Evolutionary conservation across 2,329 filamentous ascomycete species (phyloP).

Genomic region (Diaporthe longicolla): DNA sequence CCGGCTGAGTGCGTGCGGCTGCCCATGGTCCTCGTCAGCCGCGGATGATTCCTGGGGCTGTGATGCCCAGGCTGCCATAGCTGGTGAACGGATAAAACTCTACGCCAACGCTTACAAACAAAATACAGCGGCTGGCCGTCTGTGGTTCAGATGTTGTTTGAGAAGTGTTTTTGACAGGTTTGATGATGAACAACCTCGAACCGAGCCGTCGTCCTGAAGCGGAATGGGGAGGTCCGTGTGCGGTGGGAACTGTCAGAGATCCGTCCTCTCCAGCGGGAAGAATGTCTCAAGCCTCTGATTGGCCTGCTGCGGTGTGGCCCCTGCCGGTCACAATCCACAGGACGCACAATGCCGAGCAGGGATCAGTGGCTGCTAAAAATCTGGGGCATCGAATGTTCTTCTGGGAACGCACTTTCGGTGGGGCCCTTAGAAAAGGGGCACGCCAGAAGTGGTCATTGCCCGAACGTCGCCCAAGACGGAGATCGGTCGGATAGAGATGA

Average conservation of each 20-base stretch:
- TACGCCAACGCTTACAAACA: background rate
- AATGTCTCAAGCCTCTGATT: slow-evolving; percentile 35
- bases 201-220: slow-evolving; percentile 32
- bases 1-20: background rate
- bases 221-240: slow-evolving; percentile 35
- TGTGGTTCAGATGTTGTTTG: slow-evolving; percentile 27
- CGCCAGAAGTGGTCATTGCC: slow-evolving; percentile 33
- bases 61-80: background rate
- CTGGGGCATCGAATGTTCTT: slow-evolving; percentile 37
- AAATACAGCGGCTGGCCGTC: slow-evolving; percentile 1
- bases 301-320: slow-evolving; percentile 1
- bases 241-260: slow-evolving; percentile 32
- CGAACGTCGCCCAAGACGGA: slow-evolving; percentile 29
- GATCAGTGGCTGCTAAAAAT: slow-evolving; percentile 22
- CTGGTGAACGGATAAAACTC: background rate
- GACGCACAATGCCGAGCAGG: slow-evolving; percentile 24
- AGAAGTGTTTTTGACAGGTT: slow-evolving; percentile 34
- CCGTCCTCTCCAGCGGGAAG: slow-evolving; percentile 25
- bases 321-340: slow-evolving; percentile 35
- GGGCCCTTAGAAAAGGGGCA: slow-evolving; percentile 26
- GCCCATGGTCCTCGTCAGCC: background rate
- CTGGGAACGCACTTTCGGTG: slow-evolving; percentile 5
- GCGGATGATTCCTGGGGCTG: background rate
- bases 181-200: slow-evolving; percentile 31
- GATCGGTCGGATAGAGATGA: slow-evolving; percentile 22